A percentile compares a stretch with the other conserved stretches of the same genome.
Conservation (phyloP, 768 basidiomycete genomes). For the Inosperma sp. region DNA sequence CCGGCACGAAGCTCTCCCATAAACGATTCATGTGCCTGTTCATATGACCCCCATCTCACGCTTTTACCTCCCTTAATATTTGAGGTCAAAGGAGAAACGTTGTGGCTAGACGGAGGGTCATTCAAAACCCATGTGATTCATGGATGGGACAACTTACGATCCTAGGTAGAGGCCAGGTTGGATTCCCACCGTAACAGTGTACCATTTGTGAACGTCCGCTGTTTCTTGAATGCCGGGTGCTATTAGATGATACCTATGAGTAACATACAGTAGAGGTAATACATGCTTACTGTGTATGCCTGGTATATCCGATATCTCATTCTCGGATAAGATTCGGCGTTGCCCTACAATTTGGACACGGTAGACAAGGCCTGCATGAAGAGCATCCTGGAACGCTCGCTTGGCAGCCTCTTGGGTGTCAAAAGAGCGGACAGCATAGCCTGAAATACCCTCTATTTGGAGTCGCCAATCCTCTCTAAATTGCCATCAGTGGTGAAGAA, state of each 20-base stretch:
- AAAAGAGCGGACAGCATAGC: neutral
- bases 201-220: neutral
- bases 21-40: neutral
- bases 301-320: neutral
- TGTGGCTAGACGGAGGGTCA: neutral
- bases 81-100: neutral
- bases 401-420: neutral
- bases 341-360: neutral
- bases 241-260: neutral
- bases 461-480: neutral
- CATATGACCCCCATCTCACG: neutral
- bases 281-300: neutral
- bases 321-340: neutral
- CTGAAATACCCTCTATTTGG: neutral
- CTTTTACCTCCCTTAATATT: neutral
- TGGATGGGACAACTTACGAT: neutral
- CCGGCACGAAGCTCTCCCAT: neutral
- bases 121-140: neutral
- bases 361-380: neutral
- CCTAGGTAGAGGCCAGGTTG: neutral
- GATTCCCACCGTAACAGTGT: neutral
- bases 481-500: neutral
- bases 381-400: constrained; percentile 2
- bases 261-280: neutral
- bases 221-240: neutral